These are phyloP conservation scores for Solanum commersonii DNA, from an alignment of 257 asterid genomes.

Conservation along the genomic window DNA sequence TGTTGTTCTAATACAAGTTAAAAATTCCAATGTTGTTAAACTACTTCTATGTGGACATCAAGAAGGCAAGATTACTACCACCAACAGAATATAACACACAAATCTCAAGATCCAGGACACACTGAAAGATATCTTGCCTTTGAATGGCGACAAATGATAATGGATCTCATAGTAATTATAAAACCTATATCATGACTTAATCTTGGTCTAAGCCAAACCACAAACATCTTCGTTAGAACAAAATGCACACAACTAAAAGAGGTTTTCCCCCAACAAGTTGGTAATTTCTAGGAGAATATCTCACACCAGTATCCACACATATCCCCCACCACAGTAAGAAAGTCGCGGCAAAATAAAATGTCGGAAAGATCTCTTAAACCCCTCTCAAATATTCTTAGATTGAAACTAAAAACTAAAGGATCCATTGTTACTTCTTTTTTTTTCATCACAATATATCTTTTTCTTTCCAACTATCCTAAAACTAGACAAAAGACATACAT, in stretches of 20 bases:
- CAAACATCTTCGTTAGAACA: neutral
- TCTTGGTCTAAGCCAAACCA: neutral
- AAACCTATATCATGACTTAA: neutral
- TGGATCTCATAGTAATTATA: neutral
- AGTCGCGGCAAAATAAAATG: neutral
- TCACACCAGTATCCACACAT: neutral
- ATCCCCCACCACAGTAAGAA: neutral
- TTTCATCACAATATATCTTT: neutral
- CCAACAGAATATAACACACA: neutral
- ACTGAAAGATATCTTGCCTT: neutral
- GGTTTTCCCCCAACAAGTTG: neutral
- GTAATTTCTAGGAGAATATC: neutral
- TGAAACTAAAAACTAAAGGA: neutral
- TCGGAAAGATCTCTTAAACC: neutral
- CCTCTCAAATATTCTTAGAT: neutral
- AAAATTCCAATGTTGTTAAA: neutral
- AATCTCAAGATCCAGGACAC: neutral
- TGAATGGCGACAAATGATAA: neutral
- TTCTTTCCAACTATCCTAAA: neutral
- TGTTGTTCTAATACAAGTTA: neutral
- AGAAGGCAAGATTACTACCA: neutral
- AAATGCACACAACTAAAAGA: neutral
- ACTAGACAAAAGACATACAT: neutral
- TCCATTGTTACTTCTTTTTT: neutral
- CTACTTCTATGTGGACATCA: neutral